Percentiles rank a stretch among this genome's conserved stretches.
phyloP scores from a whole-genome alignment of 495 filamentous ascomycete genomes.

The Penicillium psychrofluorescens region DNA sequence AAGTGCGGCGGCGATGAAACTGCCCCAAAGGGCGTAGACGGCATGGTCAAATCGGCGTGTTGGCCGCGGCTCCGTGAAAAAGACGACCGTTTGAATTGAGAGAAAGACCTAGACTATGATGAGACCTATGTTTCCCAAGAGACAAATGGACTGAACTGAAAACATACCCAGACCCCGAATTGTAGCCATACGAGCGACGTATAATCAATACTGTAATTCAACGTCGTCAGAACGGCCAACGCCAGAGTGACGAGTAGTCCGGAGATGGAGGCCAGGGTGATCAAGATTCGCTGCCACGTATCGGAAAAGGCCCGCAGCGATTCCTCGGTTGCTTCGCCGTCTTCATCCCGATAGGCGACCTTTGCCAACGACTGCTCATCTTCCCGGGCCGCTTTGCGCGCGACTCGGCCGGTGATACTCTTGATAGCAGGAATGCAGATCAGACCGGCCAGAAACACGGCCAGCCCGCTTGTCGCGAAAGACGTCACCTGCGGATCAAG shows the following conservation, averaged over 20 bases:
- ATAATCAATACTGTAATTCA: neutral
- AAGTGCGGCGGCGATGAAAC: slow-evolving; percentile 12
- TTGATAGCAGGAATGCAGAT: slow-evolving; percentile 17
- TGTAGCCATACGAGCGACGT: slow-evolving; percentile 25
- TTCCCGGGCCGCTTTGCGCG: slow-evolving; percentile 7
- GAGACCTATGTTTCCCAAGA: neutral
- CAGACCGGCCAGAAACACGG: slow-evolving; percentile 16
- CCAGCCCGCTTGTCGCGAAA: slow-evolving; percentile 13
- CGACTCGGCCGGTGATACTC: slow-evolving; percentile 14
- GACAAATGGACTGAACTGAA: too few species aligned
- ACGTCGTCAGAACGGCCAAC: slow-evolving; percentile 15
- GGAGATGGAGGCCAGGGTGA: slow-evolving; percentile 10
- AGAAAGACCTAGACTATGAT: slow-evolving; percentile 16
- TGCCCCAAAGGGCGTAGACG: slow-evolving; percentile 23
- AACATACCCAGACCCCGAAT: slow-evolving; percentile 30
- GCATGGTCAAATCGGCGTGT: slow-evolving; percentile 22
- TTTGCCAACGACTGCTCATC: slow-evolving; percentile 15
- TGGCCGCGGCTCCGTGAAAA: slow-evolving; percentile 27
- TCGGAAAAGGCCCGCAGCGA: slow-evolving; percentile 24
- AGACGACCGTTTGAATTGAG: slow-evolving; percentile 22
- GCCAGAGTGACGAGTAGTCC: slow-evolving; percentile 14
- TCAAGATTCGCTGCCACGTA: slow-evolving; percentile 16
- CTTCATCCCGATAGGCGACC: slow-evolving; percentile 21
- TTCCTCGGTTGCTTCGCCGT: slow-evolving; percentile 23
- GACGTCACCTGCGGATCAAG: slow-evolving; percentile 11